A percentile compares a stretch with the other conserved stretches of the same genome.
Conservation (phyloP, 2,329 filamentous ascomycete species). For the Trichoderma harzianum region DNA sequence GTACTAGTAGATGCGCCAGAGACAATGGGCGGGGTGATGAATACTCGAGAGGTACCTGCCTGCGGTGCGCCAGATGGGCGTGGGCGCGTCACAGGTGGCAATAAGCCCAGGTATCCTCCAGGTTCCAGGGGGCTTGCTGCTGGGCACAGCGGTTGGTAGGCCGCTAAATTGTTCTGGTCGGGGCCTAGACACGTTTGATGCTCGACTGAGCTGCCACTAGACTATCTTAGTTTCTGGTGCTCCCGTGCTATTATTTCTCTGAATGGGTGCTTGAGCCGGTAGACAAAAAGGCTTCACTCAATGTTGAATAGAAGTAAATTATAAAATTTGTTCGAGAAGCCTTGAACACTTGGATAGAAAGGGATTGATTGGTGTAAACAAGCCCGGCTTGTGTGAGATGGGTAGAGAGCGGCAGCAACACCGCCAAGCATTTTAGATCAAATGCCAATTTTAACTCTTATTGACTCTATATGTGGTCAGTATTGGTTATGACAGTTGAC, state of each 20-base stretch:
- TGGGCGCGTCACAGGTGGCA: too few species aligned
- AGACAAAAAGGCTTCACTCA: neutral
- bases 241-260: neutral
- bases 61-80: neutral
- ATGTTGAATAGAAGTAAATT: neutral
- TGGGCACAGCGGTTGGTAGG: neutral
- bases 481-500: neutral
- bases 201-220: neutral
- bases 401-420: neutral
- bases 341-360: neutral
- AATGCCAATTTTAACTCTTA: neutral
- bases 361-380: neutral
- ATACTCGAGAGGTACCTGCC: neutral
- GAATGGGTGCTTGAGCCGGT: neutral
- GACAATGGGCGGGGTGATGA: constrained; percentile 10
- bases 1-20: neutral
- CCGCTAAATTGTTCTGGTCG: constrained; percentile 11
- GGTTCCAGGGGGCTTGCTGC: constrained; percentile 3
- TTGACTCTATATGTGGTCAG: neutral
- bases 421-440: neutral
- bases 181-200: neutral
- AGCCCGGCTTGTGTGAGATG: neutral
- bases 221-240: neutral
- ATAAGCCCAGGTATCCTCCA: neutral
- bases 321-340: neutral